Conservation (phyloP, 1,284 basidiomycete genomes). For the Pyrrhoderma noxium region DNA sequence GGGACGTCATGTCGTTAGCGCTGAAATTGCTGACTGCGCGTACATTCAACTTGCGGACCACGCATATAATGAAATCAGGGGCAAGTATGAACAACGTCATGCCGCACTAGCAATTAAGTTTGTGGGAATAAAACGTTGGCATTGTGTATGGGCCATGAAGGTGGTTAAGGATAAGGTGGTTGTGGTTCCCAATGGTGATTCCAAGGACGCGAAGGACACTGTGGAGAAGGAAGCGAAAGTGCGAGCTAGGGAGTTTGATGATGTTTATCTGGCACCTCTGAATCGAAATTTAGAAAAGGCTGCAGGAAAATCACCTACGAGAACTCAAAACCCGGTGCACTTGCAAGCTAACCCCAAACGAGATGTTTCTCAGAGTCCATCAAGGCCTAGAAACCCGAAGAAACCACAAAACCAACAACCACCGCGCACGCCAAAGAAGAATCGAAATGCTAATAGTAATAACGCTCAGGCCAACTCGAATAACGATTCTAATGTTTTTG, state of each 20-base stretch:
- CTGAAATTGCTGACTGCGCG: conserved; percentile 45
- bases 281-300: conserved; percentile 1
- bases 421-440: conserved; percentile 15
- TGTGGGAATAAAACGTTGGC: conserved; percentile 41
- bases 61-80: conserved; percentile 38
- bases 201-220: too few relatives aligned
- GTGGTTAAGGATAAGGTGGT: conserved; percentile 36
- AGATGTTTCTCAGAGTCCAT: too few relatives aligned
- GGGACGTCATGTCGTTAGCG: conserved; percentile 31
- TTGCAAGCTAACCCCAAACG: too few relatives aligned
- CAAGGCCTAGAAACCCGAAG: too few relatives aligned
- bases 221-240: conserved; percentile 28
- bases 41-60: conserved; percentile 49
- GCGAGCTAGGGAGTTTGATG: conserved; percentile 53
- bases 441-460: too few relatives aligned
- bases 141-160: conserved; percentile 56
- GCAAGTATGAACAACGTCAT: conserved; percentile 51
- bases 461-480: too few relatives aligned
- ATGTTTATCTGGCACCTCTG: conserved; percentile 34
- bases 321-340: too few relatives aligned
- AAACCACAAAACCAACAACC: neutral
- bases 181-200: too few relatives aligned
- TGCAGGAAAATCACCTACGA: too few relatives aligned
- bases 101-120: conserved; percentile 43
- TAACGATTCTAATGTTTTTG: too few relatives aligned